These are phyloP conservation scores for Flaveria linearis DNA, from an alignment of 129 eudicot species.

Conservation along the genomic window DNA sequence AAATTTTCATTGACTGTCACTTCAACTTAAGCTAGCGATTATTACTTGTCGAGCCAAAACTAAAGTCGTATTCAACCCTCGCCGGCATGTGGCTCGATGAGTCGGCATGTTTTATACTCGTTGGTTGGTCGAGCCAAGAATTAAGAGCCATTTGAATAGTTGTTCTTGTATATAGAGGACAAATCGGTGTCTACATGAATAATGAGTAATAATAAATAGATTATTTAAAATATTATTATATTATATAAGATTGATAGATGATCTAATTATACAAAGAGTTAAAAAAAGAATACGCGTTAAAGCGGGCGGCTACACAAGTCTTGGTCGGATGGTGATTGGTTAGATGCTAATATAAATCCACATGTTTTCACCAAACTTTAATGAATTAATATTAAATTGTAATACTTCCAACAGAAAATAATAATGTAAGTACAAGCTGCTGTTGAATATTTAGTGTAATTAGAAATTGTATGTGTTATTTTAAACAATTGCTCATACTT, in stretches of 20 bases:
- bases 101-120: too few species aligned
- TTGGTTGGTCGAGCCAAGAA: too few species aligned
- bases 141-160: too few species aligned
- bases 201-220: background rate
- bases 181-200: background rate
- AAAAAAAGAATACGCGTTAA: background rate
- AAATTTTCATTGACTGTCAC: too few species aligned
- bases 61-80: too few species aligned
- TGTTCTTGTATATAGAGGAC: background rate
- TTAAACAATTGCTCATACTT: too few species aligned
- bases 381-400: background rate
- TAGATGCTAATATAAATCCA: background rate
- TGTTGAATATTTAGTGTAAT: too few species aligned
- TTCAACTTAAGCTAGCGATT: too few species aligned
- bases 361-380: background rate
- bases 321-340: conserved; percentile 7
- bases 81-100: too few species aligned
- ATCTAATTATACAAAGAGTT: background rate
- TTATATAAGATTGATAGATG: background rate
- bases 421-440: background rate
- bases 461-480: too few species aligned
- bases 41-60: too few species aligned
- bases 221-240: background rate
- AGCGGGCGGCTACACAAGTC: background rate
- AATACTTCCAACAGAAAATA: too few species aligned